phyloP scores from a whole-genome alignment of 257 asterid genomes.

The Solanum megistacrolobum region DNA sequence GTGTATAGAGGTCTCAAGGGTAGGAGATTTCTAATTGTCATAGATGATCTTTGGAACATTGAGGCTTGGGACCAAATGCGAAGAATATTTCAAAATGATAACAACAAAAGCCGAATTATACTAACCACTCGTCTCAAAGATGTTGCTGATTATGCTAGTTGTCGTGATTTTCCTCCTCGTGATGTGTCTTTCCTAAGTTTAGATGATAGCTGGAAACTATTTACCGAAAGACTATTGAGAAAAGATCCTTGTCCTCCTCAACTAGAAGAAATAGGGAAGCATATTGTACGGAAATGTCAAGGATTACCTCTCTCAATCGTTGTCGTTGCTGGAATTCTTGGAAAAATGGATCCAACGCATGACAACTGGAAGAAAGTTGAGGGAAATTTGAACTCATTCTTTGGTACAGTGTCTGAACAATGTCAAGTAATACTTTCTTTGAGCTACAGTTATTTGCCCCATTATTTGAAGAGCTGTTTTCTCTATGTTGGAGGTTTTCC shows the following conservation, averaged over 20 bases:
- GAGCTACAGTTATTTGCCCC: slow-evolving; percentile 4
- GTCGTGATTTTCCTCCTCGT: not conserved
- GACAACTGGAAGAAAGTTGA: not conserved
- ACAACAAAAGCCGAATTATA: slow-evolving; percentile 3
- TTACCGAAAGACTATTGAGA: not conserved
- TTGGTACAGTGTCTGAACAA: not conserved
- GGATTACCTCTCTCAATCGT: not conserved
- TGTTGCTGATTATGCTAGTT: not conserved
- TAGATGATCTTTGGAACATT: slow-evolving; percentile 10
- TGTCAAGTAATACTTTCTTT: not conserved
- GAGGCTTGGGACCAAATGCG: not conserved
- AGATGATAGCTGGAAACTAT: not conserved
- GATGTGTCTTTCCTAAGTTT: not conserved
- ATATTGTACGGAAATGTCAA: not conserved
- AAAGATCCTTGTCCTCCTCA: not conserved
- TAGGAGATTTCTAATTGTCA: slow-evolving; percentile 1
- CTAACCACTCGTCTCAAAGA: not conserved
- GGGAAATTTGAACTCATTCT: not conserved
- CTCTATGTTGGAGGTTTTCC: slow-evolving; percentile 3
- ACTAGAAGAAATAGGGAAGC: not conserved
- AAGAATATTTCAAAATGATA: not conserved
- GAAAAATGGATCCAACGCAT: not conserved
- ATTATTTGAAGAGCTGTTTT: not conserved
- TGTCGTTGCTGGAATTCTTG: not conserved
- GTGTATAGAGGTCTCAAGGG: not conserved